Evolutionary conservation across 208 protist genomes (phyloP).

Genomic region (Naegleria gruberi): DNA sequence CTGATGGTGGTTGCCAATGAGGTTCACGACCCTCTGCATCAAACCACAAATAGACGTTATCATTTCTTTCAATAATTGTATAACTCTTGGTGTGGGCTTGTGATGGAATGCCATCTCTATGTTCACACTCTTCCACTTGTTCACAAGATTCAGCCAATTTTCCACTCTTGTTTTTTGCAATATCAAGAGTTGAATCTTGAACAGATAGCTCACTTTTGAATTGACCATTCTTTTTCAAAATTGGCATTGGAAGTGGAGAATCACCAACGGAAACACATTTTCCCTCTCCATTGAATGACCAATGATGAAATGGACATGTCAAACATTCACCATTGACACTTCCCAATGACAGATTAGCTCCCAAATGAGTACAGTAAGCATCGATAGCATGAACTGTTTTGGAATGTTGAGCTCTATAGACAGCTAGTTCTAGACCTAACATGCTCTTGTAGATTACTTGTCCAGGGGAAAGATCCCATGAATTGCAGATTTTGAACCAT

Average conservation of each 20-base stretch:
- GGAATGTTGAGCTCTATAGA: neutral
- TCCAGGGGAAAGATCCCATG: neutral
- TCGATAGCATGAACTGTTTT: constrained; percentile 21
- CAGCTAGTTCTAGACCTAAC: neutral
- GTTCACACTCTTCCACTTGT: neutral
- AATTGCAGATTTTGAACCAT: neutral
- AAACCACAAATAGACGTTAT: constrained; percentile 29
- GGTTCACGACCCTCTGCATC: constrained; percentile 27
- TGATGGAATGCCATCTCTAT: neutral
- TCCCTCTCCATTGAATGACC: constrained; percentile 29
- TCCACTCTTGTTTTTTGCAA: no score
- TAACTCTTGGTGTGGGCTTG: neutral
- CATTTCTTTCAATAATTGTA: constrained; percentile 1
- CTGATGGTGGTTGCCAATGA: neutral
- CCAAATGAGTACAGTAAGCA: constrained; percentile 38
- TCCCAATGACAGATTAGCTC: constrained; percentile 32
- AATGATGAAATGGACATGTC: constrained; percentile 36
- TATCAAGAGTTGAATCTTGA: neutral
- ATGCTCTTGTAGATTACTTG: neutral
- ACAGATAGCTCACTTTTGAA: neutral
- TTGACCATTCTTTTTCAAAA: neutral
- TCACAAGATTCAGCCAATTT: neutral
- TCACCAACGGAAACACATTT: constrained; percentile 19
- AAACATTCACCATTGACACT: constrained; percentile 26
- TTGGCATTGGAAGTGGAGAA: neutral